Conservation (phyloP, 345 rosid species). For the Camelina sativa region DNA sequence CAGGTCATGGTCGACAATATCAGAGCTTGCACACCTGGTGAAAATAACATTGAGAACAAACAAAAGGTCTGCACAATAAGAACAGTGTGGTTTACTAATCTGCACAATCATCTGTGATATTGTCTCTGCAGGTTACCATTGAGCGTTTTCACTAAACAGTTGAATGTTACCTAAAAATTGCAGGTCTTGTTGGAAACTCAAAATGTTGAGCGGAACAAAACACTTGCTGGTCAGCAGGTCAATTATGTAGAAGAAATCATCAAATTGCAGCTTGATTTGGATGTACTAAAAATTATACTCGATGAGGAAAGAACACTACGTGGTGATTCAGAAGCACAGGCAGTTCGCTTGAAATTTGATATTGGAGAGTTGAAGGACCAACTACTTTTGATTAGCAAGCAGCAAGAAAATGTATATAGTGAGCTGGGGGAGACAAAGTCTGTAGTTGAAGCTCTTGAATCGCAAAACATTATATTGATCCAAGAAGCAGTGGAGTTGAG, state of each 20-base stretch:
- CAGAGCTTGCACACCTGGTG: conserved; percentile 45
- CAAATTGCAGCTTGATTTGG: conserved; percentile 86
- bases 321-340: conserved; percentile 54
- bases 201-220: conserved; percentile 35
- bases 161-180: conserved; percentile 21
- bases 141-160: conserved; percentile 27
- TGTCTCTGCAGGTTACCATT: conserved; percentile 25
- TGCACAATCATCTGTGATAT: conserved; percentile 25
- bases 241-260: conserved; percentile 65
- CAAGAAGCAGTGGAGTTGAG: conserved; percentile 69
- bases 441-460: conserved; percentile 82
- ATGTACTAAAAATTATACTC: conserved; percentile 75
- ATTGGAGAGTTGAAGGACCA: conserved; percentile 54
- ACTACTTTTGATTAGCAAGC: conserved; percentile 45
- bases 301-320: conserved; percentile 73
- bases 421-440: conserved; percentile 69
- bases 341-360: conserved; percentile 54
- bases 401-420: conserved; percentile 51
- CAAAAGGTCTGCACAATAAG: conserved; percentile 48
- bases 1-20: conserved; percentile 53
- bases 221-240: conserved; percentile 45
- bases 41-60: conserved; percentile 36
- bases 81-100: conserved; percentile 24
- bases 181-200: conserved; percentile 48
- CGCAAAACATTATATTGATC: conserved; percentile 70